These are phyloP conservation scores for Camellia oleifera DNA, from an alignment of 179 eudicot genomes.

Conservation along the genomic window DNA sequence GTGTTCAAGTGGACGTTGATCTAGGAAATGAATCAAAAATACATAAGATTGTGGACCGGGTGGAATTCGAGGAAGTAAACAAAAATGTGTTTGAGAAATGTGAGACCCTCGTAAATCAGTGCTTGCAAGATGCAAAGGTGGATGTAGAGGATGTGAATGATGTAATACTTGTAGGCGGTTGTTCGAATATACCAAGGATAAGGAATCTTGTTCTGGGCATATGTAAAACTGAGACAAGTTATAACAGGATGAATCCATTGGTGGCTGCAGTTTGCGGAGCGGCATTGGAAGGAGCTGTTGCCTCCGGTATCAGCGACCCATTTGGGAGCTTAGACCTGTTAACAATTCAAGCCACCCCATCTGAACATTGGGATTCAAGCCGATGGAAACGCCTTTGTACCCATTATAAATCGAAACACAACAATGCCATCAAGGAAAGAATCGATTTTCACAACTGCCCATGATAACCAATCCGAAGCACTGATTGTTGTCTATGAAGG, in stretches of 20 bases:
- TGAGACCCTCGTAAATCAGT: conserved; percentile 45
- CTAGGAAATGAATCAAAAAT: conserved; percentile 56
- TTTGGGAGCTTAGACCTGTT: conserved; percentile 76
- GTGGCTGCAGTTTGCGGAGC: conserved; percentile 91
- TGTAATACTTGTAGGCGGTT: conserved; percentile 82
- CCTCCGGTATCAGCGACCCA: conserved; percentile 80
- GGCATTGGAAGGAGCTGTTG: conserved; percentile 90
- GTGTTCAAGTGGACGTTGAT: conserved; percentile 61
- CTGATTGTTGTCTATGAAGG: conserved; percentile 80
- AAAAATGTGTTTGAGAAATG: conserved; percentile 51
- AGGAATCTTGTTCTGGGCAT: conserved; percentile 39
- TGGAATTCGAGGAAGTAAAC: conserved; percentile 78
- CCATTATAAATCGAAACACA: conserved; percentile 62
- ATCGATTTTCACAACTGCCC: conserved; percentile 64
- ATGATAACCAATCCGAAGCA: conserved; percentile 73
- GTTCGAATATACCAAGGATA: conserved; percentile 64
- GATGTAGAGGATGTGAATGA: conserved; percentile 50
- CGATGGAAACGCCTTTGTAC: conserved; percentile 54
- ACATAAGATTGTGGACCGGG: conserved; percentile 41
- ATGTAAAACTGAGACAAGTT: conserved; percentile 47
- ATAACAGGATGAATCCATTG: conserved; percentile 55
- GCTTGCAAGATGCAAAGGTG: conserved; percentile 70
- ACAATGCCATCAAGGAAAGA: conserved; percentile 71
- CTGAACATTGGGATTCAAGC: conserved; percentile 69
- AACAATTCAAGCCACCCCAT: conserved; percentile 85